These are phyloP conservation scores for Erythrobasidium hasegawianum DNA, from an alignment of 1,284 basidiomycete species.

Conservation along the genomic window DNA sequence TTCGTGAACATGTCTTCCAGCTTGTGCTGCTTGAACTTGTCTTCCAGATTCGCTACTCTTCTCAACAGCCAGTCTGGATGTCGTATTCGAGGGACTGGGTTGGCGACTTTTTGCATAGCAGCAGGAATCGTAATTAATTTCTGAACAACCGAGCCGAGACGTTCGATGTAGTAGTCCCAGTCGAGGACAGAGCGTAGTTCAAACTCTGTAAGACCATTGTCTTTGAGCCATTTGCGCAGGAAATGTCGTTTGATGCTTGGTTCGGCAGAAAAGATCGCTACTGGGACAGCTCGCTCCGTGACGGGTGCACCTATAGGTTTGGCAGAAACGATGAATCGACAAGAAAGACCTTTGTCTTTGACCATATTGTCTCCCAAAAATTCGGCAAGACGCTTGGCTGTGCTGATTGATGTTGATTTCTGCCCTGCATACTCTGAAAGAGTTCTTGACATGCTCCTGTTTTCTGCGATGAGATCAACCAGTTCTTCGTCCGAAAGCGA, in stretches of 20 bases:
- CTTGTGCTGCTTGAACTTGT: slow-evolving; percentile 98
- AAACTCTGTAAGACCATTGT: slow-evolving; percentile 80
- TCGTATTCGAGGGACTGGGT: slow-evolving; percentile 90
- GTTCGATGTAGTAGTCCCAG: slow-evolving; percentile 98
- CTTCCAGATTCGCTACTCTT: slow-evolving; percentile 79
- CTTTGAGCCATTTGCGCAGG: slow-evolving; percentile 94
- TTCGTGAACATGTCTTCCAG: slow-evolving; percentile 88
- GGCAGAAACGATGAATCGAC: slow-evolving; percentile 97
- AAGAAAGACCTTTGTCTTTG: slow-evolving; percentile 97
- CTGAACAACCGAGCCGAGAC: slow-evolving; percentile 95
- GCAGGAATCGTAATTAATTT: slow-evolving; percentile 99
- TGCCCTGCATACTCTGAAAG: slow-evolving; percentile 92
- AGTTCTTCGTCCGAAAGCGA: slow-evolving; percentile 86
- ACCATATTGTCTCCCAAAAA: slow-evolving; percentile 99
- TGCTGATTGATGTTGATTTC: slow-evolving; percentile 98
- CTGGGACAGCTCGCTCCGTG: slow-evolving; percentile 92
- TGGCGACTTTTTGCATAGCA: slow-evolving; percentile 93
- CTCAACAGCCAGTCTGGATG: slow-evolving; percentile 98
- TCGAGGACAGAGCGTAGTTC: slow-evolving; percentile 93
- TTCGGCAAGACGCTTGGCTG: slow-evolving; percentile 89
- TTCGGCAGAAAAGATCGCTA: slow-evolving; percentile 98
- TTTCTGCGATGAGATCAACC: slow-evolving; percentile 97
- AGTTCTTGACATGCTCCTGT: slow-evolving; percentile 96
- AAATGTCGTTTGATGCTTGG: slow-evolving; percentile 83
- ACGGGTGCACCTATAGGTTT: slow-evolving; percentile 91